Evolutionary conservation across 2,329 filamentous ascomycete species (phyloP).

Genomic region (Diplocarpon mali): DNA sequence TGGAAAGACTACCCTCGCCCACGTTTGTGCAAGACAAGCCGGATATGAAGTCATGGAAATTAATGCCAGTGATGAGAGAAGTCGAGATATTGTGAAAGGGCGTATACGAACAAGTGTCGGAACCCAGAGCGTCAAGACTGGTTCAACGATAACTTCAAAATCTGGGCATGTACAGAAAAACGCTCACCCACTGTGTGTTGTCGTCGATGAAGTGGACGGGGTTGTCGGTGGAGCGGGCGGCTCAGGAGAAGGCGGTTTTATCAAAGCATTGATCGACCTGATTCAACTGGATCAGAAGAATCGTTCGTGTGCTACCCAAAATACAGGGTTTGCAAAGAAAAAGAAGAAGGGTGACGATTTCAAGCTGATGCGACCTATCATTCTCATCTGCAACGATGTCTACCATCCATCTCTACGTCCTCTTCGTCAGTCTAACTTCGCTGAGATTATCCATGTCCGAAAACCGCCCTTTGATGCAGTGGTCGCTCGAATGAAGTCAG

Average conservation of each 20-base stretch:
- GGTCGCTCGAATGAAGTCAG: slow-evolving; percentile 63
- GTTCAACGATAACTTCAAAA: slow-evolving; percentile 42
- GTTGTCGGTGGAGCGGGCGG: slow-evolving; percentile 70
- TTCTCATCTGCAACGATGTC: slow-evolving; percentile 94
- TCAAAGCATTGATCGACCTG: slow-evolving; percentile 88
- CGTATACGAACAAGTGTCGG: slow-evolving; percentile 85
- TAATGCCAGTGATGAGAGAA: slow-evolving; percentile 94
- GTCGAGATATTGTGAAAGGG: slow-evolving; percentile 77
- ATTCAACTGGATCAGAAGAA: slow-evolving; percentile 82
- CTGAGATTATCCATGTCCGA: slow-evolving; percentile 85
- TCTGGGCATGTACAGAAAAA: slow-evolving; percentile 51
- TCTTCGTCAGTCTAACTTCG: slow-evolving; percentile 71
- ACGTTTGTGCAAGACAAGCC: slow-evolving; percentile 90
- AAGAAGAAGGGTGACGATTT: slow-evolving; percentile 77
- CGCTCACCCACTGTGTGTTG: slow-evolving; percentile 79
- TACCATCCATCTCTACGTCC: slow-evolving; percentile 85
- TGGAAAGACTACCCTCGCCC: slow-evolving; percentile 91
- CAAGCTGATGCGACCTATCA: slow-evolving; percentile 72
- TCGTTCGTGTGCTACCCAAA: slow-evolving; percentile 29
- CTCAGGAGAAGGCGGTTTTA: slow-evolving; percentile 83
- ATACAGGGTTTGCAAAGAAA: slow-evolving; percentile 28
- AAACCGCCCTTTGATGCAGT: slow-evolving; percentile 83
- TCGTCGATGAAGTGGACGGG: slow-evolving; percentile 95
- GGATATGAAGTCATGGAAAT: slow-evolving; percentile 96
- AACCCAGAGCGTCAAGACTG: slow-evolving; percentile 82